Base-by-base conservation (phyloP, 2,329 filamentous ascomycete genomes). In the Sporothrix euskadiensis region DNA sequence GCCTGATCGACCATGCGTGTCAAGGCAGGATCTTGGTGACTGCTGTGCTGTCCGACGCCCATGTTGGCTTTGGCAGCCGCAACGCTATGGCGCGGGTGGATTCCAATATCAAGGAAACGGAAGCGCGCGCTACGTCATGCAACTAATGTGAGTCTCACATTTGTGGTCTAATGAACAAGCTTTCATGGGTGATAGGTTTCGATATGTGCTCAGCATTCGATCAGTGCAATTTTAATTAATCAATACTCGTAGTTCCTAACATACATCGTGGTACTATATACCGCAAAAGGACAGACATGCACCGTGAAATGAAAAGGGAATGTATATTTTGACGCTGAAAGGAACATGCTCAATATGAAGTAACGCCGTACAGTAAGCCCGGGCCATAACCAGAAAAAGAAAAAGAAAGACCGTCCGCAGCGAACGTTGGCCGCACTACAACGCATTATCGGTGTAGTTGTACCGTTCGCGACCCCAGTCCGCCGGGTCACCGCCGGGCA, bases 401-500 rank as follows among this genome's bases (percentile, higher is more conserved):
- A 32, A 26, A 16, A 22, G 22, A 26, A 19, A 41, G 26, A n/a
- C 19, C 12, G 6, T 10, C 26, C 19, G 19, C 16, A 56, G n/a
- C 8, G 39, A 26, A 4, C 22, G 7, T 8, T 2, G 6, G 10
- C 19, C 7, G 7, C 39, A n/a, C 66, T 39, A 74, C 44, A 71
- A 41, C 56, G 72, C 74, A 8, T 72, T 71, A 3, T 78, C 78
- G 26, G 76, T 77, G 26, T 83, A 78, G 73, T 44, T 81, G 79
- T 88, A 85, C 74, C 79, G 81, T 63, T 86, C 84, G 75, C 87
- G 83, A 22, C 85, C 88, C 91, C 91, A 92, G 77, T 92, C 88
- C 63, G 85, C 84, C 2, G 90, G 90, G 79, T 92, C 91, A 14
- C 92, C 92, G 14, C 92, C 92, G 0, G 95, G 94, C 1, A 98